phyloP scores from a whole-genome alignment of 2,329 filamentous ascomycete genomes.

The Sphaerulina populicola region DNA sequence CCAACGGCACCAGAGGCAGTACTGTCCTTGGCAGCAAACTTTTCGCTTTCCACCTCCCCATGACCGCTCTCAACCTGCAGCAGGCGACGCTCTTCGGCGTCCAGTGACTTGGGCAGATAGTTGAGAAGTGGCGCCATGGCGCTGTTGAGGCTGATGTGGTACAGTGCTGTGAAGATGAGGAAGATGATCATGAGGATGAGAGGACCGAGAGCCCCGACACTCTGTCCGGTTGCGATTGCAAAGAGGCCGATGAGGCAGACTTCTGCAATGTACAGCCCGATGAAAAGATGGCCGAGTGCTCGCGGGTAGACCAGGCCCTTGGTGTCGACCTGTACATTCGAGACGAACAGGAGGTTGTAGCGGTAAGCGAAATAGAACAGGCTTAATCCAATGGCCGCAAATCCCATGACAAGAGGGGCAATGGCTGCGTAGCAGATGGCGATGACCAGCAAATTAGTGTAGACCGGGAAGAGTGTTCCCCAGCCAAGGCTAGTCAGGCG shows the following conservation, averaged over 20 bases:
- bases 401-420: slow-evolving; percentile 73
- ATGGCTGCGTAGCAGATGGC: slow-evolving; percentile 81
- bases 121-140: slow-evolving; percentile 68
- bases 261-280: slow-evolving; percentile 74
- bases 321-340: slow-evolving; percentile 72
- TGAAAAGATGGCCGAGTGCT: slow-evolving; percentile 77
- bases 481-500: slow-evolving; percentile 65
- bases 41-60: slow-evolving; percentile 20
- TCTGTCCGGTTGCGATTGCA: slow-evolving; percentile 53
- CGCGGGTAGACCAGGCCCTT: slow-evolving; percentile 80
- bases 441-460: slow-evolving; percentile 65
- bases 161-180: slow-evolving; percentile 65
- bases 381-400: slow-evolving; percentile 67
- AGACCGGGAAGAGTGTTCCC: slow-evolving; percentile 74
- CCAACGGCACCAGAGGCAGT: slow-evolving; percentile 22
- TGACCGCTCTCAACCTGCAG: slow-evolving; percentile 31
- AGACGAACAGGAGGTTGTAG: slow-evolving; percentile 85
- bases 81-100: slow-evolving; percentile 33
- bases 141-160: slow-evolving; percentile 64
- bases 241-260: slow-evolving; percentile 75
- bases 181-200: slow-evolving; percentile 68
- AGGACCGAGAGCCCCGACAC: slow-evolving; percentile 48
- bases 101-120: slow-evolving; percentile 55
- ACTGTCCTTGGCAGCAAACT: slow-evolving; percentile 25
- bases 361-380: slow-evolving; percentile 82